Percentiles rank a stretch among this genome's conserved stretches.
phyloP scores from a whole-genome alignment of 2,329 filamentous ascomycete genomes.

The Diplocarpon mali region DNA sequence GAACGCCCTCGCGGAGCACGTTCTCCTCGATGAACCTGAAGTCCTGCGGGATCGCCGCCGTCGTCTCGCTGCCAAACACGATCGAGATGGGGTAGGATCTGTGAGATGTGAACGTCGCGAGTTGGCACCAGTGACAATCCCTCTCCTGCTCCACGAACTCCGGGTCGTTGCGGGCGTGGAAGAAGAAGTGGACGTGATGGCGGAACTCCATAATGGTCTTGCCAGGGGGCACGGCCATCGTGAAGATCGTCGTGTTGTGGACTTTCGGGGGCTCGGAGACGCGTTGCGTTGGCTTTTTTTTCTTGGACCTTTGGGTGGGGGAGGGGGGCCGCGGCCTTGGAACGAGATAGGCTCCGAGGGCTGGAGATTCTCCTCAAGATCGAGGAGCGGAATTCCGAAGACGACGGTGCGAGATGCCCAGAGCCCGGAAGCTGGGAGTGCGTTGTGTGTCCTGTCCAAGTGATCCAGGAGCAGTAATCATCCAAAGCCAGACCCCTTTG shows the following conservation, averaged over 20 bases:
- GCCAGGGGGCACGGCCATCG: not conserved
- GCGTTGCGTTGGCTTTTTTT: too few species aligned
- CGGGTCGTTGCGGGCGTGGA: slow-evolving; percentile 1
- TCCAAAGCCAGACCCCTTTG: too few species aligned
- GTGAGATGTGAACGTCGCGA: slow-evolving; percentile 42
- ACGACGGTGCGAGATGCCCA: not conserved
- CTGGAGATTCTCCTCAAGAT: not conserved
- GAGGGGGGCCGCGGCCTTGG: too few species aligned
- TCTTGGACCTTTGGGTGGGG: too few species aligned
- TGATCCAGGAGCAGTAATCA: too few species aligned
- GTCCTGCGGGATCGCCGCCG: slow-evolving; percentile 40
- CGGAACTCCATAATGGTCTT: not conserved
- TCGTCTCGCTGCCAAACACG: slow-evolving; percentile 48
- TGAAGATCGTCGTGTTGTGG: too few species aligned
- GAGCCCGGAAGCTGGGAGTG: not conserved
- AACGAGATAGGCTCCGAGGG: too few species aligned
- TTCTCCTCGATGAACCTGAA: slow-evolving; percentile 61
- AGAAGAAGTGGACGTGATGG: slow-evolving; percentile 3
- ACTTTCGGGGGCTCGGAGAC: not conserved
- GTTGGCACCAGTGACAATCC: slow-evolving; percentile 51
- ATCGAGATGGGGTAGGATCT: slow-evolving; percentile 45
- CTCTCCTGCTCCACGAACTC: slow-evolving; percentile 28
- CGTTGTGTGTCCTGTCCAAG: not conserved
- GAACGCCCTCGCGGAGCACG: slow-evolving; percentile 47
- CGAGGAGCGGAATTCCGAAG: not conserved